Evolutionary conservation across 1,139 yeast species (phyloP).

Genomic region (Yamadazyma sp.): DNA sequence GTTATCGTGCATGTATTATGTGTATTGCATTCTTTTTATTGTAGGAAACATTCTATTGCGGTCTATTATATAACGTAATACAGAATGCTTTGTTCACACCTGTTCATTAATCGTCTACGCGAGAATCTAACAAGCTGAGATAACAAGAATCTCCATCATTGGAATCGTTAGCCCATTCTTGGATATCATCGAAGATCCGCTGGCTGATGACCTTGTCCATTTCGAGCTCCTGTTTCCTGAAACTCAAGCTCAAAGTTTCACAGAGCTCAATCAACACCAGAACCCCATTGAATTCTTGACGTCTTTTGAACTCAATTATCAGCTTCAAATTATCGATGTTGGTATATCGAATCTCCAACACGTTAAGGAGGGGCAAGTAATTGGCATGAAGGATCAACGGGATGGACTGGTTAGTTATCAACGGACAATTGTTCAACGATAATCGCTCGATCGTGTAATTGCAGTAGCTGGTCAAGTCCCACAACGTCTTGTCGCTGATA

Average conservation of each 20-base stretch:
- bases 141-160: slow-evolving; percentile 35
- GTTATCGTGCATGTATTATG: too few relatives aligned
- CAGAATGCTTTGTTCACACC: too few relatives aligned
- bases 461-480: slow-evolving; percentile 73
- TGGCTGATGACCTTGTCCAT: slow-evolving; percentile 58
- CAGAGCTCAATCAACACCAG: slow-evolving; percentile 75
- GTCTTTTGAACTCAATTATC: slow-evolving; percentile 65
- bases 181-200: slow-evolving; percentile 54
- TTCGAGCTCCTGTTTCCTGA: slow-evolving; percentile 61
- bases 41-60: too few relatives aligned
- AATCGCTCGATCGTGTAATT: slow-evolving; percentile 61
- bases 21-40: too few relatives aligned
- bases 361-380: slow-evolving; percentile 62
- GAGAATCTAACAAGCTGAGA: background rate
- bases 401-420: slow-evolving; percentile 64
- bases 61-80: too few relatives aligned
- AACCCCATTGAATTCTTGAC: slow-evolving; percentile 52
- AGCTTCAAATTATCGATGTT: slow-evolving; percentile 62
- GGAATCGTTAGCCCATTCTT: slow-evolving; percentile 54
- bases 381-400: slow-evolving; percentile 58
- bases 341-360: slow-evolving; percentile 74
- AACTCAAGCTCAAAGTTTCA: slow-evolving; percentile 59
- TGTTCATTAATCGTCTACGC: too few relatives aligned
- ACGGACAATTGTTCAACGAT: slow-evolving; percentile 74
- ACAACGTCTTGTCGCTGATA: slow-evolving; percentile 70